Conservation (phyloP, 2,329 filamentous ascomycete genomes). For the Aplosporella prunicola region DNA sequence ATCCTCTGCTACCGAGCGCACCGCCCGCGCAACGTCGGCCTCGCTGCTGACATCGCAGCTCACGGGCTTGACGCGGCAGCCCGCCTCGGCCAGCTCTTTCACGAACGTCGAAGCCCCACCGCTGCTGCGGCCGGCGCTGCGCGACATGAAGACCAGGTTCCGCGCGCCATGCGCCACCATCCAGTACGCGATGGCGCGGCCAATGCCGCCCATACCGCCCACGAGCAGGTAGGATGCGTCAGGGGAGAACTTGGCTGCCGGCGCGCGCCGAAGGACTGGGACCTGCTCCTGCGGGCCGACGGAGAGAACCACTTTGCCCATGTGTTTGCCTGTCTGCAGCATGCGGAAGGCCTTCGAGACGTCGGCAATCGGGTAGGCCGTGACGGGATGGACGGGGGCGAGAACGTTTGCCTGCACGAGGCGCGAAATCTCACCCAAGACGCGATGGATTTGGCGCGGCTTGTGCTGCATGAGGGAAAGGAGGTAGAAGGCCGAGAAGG, state of each 20-base stretch:
- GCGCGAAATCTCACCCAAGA: not conserved
- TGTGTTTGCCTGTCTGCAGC: conserved; percentile 10
- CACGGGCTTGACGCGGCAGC: conserved; percentile 1
- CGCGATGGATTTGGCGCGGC: not conserved
- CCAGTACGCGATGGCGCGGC: conserved; percentile 18
- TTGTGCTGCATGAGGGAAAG: not conserved
- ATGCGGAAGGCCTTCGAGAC: conserved; percentile 13
- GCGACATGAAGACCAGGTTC: conserved; percentile 18
- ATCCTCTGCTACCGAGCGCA: not conserved
- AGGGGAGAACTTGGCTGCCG: conserved; percentile 2
- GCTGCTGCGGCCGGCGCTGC: not conserved
- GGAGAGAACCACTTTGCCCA: conserved; percentile 15
- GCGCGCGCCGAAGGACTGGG: conserved; percentile 7
- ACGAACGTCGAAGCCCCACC: not conserved
- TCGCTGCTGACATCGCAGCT: conserved; percentile 7
- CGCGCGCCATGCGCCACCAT: conserved; percentile 19
- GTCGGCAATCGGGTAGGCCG: conserved; percentile 13
- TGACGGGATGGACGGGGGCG: not conserved
- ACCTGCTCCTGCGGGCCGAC: conserved; percentile 15
- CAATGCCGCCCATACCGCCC: conserved; percentile 21
- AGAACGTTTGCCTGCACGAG: not conserved
- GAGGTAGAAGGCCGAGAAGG: conserved; percentile 4
- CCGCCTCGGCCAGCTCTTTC: not conserved
- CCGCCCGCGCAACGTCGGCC: not conserved
- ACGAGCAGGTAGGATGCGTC: conserved; percentile 21